Conservation (phyloP, 345 rosid species). For the Murraya paniculata region DNA sequence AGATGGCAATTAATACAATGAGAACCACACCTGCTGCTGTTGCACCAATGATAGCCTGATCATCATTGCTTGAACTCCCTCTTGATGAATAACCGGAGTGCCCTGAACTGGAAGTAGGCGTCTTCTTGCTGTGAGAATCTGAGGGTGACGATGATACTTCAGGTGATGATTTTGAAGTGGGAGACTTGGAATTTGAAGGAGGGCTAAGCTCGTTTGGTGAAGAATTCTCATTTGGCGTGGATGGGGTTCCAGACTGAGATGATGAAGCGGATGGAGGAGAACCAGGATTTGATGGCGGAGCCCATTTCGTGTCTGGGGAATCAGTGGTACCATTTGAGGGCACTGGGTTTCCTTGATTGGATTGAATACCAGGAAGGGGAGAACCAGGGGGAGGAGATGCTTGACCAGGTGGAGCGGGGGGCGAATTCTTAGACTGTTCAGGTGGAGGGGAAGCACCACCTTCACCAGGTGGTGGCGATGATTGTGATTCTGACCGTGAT, state of each 20-base stretch:
- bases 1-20: constrained; percentile 44
- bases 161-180: constrained; percentile 8
- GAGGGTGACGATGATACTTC: not conserved
- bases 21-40: constrained; percentile 50
- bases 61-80: constrained; percentile 1
- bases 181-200: constrained; percentile 13
- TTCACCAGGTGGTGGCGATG: not conserved
- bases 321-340: not conserved
- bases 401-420: constrained; percentile 18
- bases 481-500: not conserved
- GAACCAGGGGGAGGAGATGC: constrained; percentile 23
- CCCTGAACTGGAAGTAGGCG: not conserved
- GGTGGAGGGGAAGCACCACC: constrained; percentile 21
- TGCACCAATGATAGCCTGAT: constrained; percentile 29
- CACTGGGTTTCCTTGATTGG: constrained; percentile 9
- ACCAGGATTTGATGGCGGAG: constrained; percentile 31
- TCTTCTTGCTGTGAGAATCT: not conserved
- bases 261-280: constrained; percentile 25
- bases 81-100: not conserved
- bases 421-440: constrained; percentile 9
- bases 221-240: constrained; percentile 20
- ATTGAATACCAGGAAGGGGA: not conserved
- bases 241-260: constrained; percentile 23
- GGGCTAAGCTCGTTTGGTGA: not conserved
- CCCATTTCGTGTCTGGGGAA: constrained; percentile 15